Base-by-base conservation (phyloP, 768 basidiomycete species). In the Tephrocybe sp. region DNA sequence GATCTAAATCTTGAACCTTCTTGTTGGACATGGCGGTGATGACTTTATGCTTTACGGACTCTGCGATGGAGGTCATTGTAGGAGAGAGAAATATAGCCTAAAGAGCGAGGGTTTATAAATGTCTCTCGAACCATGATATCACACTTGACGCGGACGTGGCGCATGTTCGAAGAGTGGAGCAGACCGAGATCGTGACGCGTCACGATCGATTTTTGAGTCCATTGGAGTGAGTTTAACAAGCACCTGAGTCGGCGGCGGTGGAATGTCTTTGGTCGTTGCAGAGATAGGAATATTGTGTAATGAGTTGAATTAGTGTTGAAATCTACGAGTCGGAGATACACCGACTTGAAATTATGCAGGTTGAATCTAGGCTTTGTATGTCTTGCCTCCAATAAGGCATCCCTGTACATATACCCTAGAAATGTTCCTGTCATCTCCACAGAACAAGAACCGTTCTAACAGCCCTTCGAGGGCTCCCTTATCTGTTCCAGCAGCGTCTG, bases 351-450 rank as follows among this genome's bases (percentile, higher is more conserved):
- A n/a, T n/a, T n/a, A n/a, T n/a, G n/a, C n/a, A n/a, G n/a, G n/a
- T n/a, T n/a, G n/a, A n/a, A n/a, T n/a, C n/a, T 50, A 53, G 21
- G 17, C 17, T 23, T 12, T 14, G 46, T 66, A 67, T 42, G 71
- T 73, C 41, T 69, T 74, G 11, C 95, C 95, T 9, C 92, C 94
- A 30, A 98, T 81, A 30, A 82, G 65, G 38, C 73, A 67, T 1
- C 95, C 94, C 61, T 90, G 85, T 14, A 98, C 94, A 62, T 85
- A 94, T 17, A 98, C 94, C 50, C 76, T 74, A 44, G 70, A 70
- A 50, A 97, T 84, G 68, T 93, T 95, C 63, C 92, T 75, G 63
- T 91, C 85, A 65, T 96, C 93, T 6, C 91, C 93, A 36, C 84
- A 83, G 62, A 92, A 93, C 56, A 96, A 71, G 68, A 95, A 93